A percentile compares a stretch with the other conserved stretches of the same genome.
Evolutionary conservation across 768 basidiomycete species (phyloP).

Genomic region (Fistulinella prunicolor): DNA sequence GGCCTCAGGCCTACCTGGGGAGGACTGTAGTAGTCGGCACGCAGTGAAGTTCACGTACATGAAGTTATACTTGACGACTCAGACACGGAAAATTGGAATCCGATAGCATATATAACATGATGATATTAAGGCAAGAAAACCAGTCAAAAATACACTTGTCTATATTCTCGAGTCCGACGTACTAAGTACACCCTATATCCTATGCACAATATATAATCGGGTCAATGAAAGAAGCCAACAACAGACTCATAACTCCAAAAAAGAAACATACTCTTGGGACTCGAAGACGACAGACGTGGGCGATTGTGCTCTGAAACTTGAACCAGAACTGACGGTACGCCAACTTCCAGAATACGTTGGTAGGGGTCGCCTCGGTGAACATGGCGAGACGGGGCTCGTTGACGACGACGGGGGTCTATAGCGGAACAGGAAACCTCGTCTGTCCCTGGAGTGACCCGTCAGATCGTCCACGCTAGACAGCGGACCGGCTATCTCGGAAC

Average conservation of each 20-base stretch:
- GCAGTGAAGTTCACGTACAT: no score
- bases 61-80: no score
- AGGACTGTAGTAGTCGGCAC: no score
- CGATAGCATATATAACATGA: no score
- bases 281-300: constrained; percentile 9
- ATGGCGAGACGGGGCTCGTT: neutral
- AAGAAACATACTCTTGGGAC: constrained; percentile 24
- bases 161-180: no score
- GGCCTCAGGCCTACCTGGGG: no score
- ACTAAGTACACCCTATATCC: no score
- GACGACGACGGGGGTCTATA: neutral
- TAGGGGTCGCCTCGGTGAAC: neutral
- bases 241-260: constrained; percentile 25
- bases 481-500: constrained; percentile 1
- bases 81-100: no score
- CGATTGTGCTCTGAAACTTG: neutral
- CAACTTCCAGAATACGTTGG: neutral
- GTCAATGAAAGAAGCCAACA: no score
- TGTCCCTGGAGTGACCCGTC: neutral
- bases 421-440: neutral
- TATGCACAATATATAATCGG: no score
- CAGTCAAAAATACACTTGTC: no score
- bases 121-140: no score
- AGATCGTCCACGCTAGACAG: neutral
- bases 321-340: neutral